phyloP scores from a whole-genome alignment of 768 basidiomycete species.

The Naganishia vishniacii region DNA sequence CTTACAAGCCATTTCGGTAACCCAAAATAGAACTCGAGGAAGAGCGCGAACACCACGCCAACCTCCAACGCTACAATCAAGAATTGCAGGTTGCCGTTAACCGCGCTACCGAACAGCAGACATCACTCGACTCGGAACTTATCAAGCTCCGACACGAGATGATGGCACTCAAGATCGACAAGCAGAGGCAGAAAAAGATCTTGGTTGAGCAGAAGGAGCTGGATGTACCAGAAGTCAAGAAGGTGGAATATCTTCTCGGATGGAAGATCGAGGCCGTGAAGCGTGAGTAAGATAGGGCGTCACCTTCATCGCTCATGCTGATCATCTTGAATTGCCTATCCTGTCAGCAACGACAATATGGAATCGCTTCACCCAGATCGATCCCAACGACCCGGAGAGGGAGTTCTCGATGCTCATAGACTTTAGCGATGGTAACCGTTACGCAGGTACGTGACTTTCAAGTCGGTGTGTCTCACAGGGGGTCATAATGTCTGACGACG shows the following conservation, averaged over 20 bases:
- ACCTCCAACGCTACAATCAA: conserved; percentile 63
- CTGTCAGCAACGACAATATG: conserved; percentile 54
- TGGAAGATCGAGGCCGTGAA: conserved; percentile 75
- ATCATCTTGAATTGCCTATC: conserved; percentile 56
- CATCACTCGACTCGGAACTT: conserved; percentile 36
- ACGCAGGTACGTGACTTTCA: conserved; percentile 60
- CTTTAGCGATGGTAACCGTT: conserved; percentile 55
- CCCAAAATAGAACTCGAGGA: conserved; percentile 35
- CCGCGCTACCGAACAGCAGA: conserved; percentile 45
- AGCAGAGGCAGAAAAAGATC: conserved; percentile 60
- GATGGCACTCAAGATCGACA: conserved; percentile 52
- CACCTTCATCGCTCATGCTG: neutral
- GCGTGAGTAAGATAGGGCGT: conserved; percentile 39
- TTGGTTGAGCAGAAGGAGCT: conserved; percentile 57
- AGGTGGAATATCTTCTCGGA: conserved; percentile 58
- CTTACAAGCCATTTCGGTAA: neutral
- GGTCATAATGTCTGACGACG: neutral
- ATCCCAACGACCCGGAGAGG: conserved; percentile 56
- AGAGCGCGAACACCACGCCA: conserved; percentile 46
- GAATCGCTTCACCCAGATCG: conserved; percentile 58
- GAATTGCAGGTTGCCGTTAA: conserved; percentile 62
- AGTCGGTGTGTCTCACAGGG: no score
- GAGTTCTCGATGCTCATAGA: conserved; percentile 76
- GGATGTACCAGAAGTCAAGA: conserved; percentile 57
- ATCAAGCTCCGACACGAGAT: conserved; percentile 28